A percentile compares a stretch with the other conserved stretches of the same genome.
Evolutionary conservation across 2,329 filamentous ascomycete species (phyloP).

Genomic region (Pseudogymnoascus sp.): DNA sequence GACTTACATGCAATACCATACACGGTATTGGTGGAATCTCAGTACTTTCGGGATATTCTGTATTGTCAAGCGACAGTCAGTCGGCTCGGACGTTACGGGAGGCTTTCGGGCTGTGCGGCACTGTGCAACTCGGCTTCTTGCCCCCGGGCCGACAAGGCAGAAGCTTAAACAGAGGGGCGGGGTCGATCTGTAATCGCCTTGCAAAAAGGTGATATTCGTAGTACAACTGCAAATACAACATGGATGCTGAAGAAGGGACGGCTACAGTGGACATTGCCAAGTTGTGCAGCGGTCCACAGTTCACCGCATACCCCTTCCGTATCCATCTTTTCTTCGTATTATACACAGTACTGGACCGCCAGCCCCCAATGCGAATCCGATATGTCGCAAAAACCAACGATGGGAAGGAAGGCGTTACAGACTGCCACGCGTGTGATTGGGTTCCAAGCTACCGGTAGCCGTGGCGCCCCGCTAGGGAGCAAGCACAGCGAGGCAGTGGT

Average conservation of each 20-base stretch:
- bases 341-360: neutral
- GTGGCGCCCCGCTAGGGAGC: neutral
- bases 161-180: neutral
- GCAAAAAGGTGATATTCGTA: neutral
- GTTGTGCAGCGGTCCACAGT: constrained; percentile 3
- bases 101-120: no score
- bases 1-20: neutral
- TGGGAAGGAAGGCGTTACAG: neutral
- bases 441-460: neutral
- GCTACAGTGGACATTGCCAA: neutral
- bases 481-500: neutral
- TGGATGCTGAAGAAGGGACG: constrained; percentile 5
- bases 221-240: neutral
- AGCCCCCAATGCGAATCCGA: neutral
- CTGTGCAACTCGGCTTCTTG: neutral
- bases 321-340: neutral
- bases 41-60: neutral
- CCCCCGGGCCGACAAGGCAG: neutral
- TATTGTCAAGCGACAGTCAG: neutral
- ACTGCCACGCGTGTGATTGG: constrained; percentile 1
- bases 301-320: neutral
- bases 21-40: neutral
- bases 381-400: neutral
- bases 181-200: neutral
- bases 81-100: no score